A percentile compares a stretch with the other conserved stretches of the same genome.
These are phyloP conservation scores for Zea mays DNA, from an alignment of 176 grass and related monocot species.

Conservation along the genomic window DNA sequence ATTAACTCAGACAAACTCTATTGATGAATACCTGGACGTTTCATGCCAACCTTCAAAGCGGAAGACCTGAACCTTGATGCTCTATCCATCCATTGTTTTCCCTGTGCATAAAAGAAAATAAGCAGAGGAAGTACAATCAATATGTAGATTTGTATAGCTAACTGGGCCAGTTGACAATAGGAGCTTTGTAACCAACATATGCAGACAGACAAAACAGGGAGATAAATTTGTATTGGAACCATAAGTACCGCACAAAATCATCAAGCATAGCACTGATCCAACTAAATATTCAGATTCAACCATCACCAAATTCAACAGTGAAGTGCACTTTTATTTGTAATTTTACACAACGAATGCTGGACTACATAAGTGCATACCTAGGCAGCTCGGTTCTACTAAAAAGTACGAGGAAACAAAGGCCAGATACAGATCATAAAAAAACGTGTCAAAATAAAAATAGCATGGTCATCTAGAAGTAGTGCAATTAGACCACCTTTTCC, in stretches of 20 bases:
- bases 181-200: neutral
- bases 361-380: neutral
- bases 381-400: neutral
- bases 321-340: neutral
- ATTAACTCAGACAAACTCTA: neutral
- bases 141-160: neutral
- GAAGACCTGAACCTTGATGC: conserved; percentile 50
- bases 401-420: neutral
- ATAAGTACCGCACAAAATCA: neutral
- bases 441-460: neutral
- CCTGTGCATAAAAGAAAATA: conserved; percentile 31
- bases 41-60: conserved; percentile 46
- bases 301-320: neutral
- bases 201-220: neutral
- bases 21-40: conserved; percentile 53
- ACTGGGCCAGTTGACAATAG: neutral
- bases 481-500: neutral
- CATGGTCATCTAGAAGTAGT: neutral
- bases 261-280: neutral
- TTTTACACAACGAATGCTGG: no score
- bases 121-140: conserved; percentile 19
- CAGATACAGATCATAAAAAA: neutral
- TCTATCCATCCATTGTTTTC: conserved; percentile 49
- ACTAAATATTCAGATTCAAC: neutral
- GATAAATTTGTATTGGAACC: neutral